Base-by-base conservation (phyloP, 1,139 yeast species). In the Taphrina communis region DNA sequence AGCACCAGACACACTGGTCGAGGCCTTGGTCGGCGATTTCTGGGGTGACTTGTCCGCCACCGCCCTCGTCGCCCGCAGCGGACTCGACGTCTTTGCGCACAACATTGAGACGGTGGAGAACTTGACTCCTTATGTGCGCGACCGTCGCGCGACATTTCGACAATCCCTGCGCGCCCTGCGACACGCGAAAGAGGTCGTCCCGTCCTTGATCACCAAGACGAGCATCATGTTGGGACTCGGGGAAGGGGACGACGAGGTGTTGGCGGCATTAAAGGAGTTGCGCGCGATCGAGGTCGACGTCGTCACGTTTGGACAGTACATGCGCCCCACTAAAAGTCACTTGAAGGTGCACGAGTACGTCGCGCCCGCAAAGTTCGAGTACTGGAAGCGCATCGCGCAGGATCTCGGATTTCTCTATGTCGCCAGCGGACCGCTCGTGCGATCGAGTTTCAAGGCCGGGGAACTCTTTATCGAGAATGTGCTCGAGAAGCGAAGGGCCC, bases 401-500 rank as follows among this genome's bases (percentile, higher is more conserved):
- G 91, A 89, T 59, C 81, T 93, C 86, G 99, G 99, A 0, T 95
- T 95, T 83, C 81, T 92, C 67, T 94, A 95, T 77, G 96, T 97
- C 77, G 99, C 99, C 1, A 88, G 96, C 74, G 99, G 99, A 2
- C 99, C 99, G 6, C 83, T 95, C 75, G 98, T 95, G 17, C 86
- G 99, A 78, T 91, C 97, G 0, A 90, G 97, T 1, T 95, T 95
- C 80, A 95, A 94, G 79, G 99, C 99, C 19, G 99, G 99, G 72
- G 99, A 95, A 79, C 92, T 97, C 0, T 95, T 92, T 76, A 93
- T 95, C 75, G 99, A 95, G 79, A 94, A 94, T 76, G 96, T 94
- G 48, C 83, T 95, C 76, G 90, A 90, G 80, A 36, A 56, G 35
- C 56, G 60, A 5, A 14, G 48, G 17, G n/a, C 36, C 12, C 53